Percentiles rank a stretch among this genome's conserved stretches.
These are phyloP conservation scores for Fusarium torulosum DNA, from an alignment of 2,329 filamentous ascomycete genomes.

Conservation along the genomic window DNA sequence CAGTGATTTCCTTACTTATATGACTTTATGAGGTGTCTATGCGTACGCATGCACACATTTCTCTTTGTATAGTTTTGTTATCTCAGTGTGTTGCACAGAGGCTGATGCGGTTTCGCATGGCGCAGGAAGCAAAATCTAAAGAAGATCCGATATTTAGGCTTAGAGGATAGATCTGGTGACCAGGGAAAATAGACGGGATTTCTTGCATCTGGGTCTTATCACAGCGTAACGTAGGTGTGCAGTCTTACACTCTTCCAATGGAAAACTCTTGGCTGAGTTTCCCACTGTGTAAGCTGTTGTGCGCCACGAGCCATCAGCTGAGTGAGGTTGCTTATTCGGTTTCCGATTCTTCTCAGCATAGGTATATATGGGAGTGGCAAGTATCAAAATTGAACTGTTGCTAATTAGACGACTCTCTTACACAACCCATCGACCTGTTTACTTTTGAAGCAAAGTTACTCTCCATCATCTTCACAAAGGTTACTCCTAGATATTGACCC, in stretches of 20 bases:
- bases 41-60: conserved; percentile 8
- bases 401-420: too few species aligned
- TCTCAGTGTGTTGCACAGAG: conserved; percentile 36
- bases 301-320: conserved; percentile 26
- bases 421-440: not conserved
- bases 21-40: not conserved
- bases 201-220: not conserved
- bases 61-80: conserved; percentile 20
- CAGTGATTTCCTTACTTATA: conserved; percentile 43
- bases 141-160: conserved; percentile 17
- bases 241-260: not conserved
- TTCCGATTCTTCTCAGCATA: conserved; percentile 13
- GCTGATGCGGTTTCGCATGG: conserved; percentile 47
- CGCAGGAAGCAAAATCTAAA: conserved; percentile 50
- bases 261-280: not conserved
- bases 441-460: not conserved
- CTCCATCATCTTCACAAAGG: not conserved
- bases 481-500: not conserved
- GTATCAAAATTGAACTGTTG: not conserved
- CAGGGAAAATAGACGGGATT: conserved; percentile 37
- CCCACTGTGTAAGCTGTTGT: conserved; percentile 15
- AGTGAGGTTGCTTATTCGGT: conserved; percentile 24
- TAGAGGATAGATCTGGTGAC: conserved; percentile 35
- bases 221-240: not conserved
- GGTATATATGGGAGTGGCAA: not conserved